Percentiles rank a stretch among this genome's conserved stretches.
Conservation (phyloP, 768 basidiomycete genomes). For the Tylopilus subfusipes region DNA sequence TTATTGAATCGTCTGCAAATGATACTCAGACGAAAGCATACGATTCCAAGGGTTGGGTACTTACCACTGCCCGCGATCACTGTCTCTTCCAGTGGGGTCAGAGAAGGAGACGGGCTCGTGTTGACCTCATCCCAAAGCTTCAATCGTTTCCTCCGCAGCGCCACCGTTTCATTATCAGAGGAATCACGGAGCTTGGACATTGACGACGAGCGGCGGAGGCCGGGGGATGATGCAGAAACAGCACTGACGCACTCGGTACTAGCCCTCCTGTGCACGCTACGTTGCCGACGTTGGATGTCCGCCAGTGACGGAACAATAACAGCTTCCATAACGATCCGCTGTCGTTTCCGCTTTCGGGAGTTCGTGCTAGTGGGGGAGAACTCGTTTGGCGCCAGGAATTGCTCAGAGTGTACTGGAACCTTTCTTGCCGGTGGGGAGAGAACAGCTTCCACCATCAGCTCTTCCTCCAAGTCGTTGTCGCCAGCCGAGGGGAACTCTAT, state of each 20-base stretch:
- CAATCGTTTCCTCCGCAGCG: constrained; percentile 21
- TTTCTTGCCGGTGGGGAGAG: constrained; percentile 23
- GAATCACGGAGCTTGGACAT: constrained; percentile 19
- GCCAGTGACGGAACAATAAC: constrained; percentile 45
- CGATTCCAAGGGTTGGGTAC: not conserved
- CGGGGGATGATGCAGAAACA: constrained; percentile 6
- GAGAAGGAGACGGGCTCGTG: constrained; percentile 12
- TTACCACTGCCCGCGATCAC: constrained; percentile 35
- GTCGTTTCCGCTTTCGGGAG: constrained; percentile 42
- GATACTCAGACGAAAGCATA: constrained; percentile 2
- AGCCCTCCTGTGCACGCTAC: constrained; percentile 19
- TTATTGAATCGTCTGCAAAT: constrained; percentile 48
- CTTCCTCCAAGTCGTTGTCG: constrained; percentile 31
- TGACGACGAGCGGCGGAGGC: constrained; percentile 28
- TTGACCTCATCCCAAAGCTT: constrained; percentile 22
- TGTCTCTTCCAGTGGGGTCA: constrained; percentile 25
- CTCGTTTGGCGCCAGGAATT: not conserved
- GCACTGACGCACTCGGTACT: constrained; percentile 13
- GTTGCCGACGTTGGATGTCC: constrained; percentile 22
- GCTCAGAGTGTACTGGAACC: not conserved
- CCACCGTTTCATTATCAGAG: constrained; percentile 11
- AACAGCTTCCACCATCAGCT: constrained; percentile 22
- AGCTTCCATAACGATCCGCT: constrained; percentile 48
- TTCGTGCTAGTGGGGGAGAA: not conserved
- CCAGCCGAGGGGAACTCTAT: constrained; percentile 25